Evolutionary conservation across 1,139 yeast species (phyloP), one percentile per base, ranked within the genome.

Genomic region (Kluyveromyces sp.): DNA sequence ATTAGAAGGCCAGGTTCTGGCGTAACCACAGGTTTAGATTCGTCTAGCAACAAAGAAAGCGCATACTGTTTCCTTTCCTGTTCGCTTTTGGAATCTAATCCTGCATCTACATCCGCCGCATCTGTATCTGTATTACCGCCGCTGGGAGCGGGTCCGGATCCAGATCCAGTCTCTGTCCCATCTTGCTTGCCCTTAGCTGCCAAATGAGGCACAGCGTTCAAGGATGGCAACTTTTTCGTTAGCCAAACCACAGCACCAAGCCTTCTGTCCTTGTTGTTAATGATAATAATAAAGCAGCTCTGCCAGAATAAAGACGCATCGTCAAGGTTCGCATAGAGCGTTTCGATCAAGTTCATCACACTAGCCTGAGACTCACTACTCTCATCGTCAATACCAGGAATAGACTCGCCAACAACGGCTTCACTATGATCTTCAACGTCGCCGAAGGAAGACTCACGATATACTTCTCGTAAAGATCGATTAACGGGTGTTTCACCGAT

Each of bases 301-400:
- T 81, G 92, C 98, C 98, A 92, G 64, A 90, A 92, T 54, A 83
- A 79, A 1, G 80, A 64, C 57, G 87, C 89, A 58, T 88, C 82
- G 37, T 71, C 69, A 32, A 88, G 63, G 43, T 78, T 77, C n/a
- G 52, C 55, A 54, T 80, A 79, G 56, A 89, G 72, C 2, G 68
- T 63, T 45, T 82, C 90, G 45, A 92, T 69, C 37, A 90, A 61
- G 1, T 69, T 68, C 48, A 88, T 55, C 1, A 81, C 76, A 3
- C 81, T 77, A 15, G 71, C 72, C 60, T 84, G 90, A 33, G 83
- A 79, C 59, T 92, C 98, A 25, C 92, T 81, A 41, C 88, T 78
- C 54, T 89, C 96, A 56, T 92, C 97, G 55, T 92, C 98, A 42
- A 94, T 74, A 0, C 96, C 96, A 0, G 96, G 8, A 92, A 66